Conservation (phyloP, 1,139 yeast genomes). For the Taphrina flavorubra region DNA sequence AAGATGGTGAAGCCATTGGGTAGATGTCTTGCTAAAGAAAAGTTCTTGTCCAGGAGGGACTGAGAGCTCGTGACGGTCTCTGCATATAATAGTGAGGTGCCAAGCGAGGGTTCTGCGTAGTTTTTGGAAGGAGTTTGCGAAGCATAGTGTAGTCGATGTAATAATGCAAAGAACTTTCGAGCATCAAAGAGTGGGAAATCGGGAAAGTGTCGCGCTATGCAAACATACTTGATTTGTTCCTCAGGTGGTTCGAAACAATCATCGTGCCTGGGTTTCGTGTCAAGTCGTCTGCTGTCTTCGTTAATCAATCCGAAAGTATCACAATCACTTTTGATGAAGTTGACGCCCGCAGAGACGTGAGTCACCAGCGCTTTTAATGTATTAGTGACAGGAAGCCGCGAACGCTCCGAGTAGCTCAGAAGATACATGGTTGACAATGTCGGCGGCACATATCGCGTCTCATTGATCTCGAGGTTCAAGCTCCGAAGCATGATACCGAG, state of each 20-base stretch:
- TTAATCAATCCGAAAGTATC: constrained; percentile 23
- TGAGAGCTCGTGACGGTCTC: constrained; percentile 92
- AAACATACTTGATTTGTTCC: constrained; percentile 27
- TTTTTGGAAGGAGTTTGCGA: constrained; percentile 15
- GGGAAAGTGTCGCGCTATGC: constrained; percentile 1
- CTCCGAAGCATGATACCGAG: constrained; percentile 62
- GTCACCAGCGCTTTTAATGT: background rate
- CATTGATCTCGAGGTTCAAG: constrained; percentile 72
- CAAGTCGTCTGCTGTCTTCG: background rate
- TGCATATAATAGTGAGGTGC: constrained; percentile 71
- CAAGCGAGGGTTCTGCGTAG: constrained; percentile 56
- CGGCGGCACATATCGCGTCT: constrained; percentile 55
- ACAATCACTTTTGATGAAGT: constrained; percentile 16
- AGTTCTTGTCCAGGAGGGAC: constrained; percentile 75
- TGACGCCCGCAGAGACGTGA: background rate
- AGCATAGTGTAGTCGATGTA: constrained; percentile 25
- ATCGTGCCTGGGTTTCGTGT: background rate
- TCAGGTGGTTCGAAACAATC: background rate
- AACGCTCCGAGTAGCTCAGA: constrained; percentile 11
- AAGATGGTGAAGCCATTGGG: constrained; percentile 77
- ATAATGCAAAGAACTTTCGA: constrained; percentile 4
- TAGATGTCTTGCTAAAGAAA: constrained; percentile 60
- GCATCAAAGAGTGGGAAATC: constrained; percentile 12
- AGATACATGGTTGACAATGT: constrained; percentile 55
- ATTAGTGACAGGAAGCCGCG: background rate